Evolutionary conservation across 805 yeast genomes (phyloP).

Genomic region (Pichia nanzhaoensis): DNA sequence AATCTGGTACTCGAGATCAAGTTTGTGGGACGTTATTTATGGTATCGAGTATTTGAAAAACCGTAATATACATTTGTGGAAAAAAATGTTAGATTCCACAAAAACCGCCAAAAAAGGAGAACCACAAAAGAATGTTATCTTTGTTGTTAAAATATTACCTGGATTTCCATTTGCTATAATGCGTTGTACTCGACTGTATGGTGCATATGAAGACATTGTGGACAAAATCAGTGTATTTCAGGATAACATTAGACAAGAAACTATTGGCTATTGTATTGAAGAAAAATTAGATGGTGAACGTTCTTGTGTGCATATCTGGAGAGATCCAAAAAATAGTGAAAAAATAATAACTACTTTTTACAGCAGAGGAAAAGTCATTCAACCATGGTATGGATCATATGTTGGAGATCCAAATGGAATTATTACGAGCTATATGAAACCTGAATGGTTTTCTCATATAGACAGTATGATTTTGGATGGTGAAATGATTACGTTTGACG

Average conservation of each 20-base stretch:
- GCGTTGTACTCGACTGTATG: constrained; percentile 50
- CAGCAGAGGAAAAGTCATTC: constrained; percentile 62
- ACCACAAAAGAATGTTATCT: background rate
- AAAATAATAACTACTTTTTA: constrained; percentile 56
- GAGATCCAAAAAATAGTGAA: constrained; percentile 33
- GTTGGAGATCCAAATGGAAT: constrained; percentile 21
- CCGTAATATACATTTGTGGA: constrained; percentile 53
- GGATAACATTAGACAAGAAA: constrained; percentile 16
- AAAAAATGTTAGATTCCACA: constrained; percentile 41
- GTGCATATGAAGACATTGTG: constrained; percentile 46
- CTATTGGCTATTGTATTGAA: constrained; percentile 54
- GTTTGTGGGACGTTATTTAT: constrained; percentile 13
- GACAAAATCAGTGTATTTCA: constrained; percentile 31
- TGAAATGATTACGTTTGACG: constrained; percentile 88
- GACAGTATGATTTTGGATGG: constrained; percentile 63
- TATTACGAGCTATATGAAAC: constrained; percentile 29
- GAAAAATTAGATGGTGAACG: constrained; percentile 95
- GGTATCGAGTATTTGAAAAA: constrained; percentile 10
- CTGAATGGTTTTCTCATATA: constrained; percentile 25
- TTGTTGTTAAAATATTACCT: constrained; percentile 29
- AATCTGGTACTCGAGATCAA: constrained; percentile 10
- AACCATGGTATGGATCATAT: constrained; percentile 43
- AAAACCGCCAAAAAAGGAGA: constrained; percentile 36
- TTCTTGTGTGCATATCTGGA: constrained; percentile 62
- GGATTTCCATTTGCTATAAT: constrained; percentile 69